These are phyloP conservation scores for Tilletia caries DNA, from an alignment of 1,284 basidiomycete genomes.

Conservation along the genomic window DNA sequence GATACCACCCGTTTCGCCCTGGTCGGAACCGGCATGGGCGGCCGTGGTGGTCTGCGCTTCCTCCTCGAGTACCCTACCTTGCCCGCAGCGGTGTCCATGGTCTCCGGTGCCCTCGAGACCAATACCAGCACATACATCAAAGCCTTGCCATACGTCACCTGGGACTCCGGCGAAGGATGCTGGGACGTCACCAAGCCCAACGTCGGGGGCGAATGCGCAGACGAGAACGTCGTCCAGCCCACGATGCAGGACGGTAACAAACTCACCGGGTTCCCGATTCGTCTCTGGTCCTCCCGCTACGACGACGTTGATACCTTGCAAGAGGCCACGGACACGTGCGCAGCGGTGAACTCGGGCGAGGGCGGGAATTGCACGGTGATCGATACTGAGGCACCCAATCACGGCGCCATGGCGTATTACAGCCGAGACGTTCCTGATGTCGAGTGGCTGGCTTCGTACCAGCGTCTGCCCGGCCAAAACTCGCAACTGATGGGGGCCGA, in stretches of 20 bases:
- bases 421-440: neutral
- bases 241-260: constrained; percentile 5
- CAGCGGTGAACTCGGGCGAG: neutral
- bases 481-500: neutral
- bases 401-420: constrained; percentile 7
- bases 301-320: constrained; percentile 8
- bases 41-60: constrained; percentile 10
- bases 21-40: constrained; percentile 15
- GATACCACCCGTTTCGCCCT: constrained; percentile 14
- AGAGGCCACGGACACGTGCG: constrained; percentile 11
- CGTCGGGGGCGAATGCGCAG: neutral
- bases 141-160: constrained; percentile 6
- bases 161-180: constrained; percentile 15
- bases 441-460: constrained; percentile 7
- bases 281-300: constrained; percentile 6
- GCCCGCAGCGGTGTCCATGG: constrained; percentile 8
- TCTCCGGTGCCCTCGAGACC: constrained; percentile 10
- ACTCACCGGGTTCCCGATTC: constrained; percentile 13
- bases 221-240: constrained; percentile 10
- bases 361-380: constrained; percentile 6
- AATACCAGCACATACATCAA: constrained; percentile 11
- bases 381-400: constrained; percentile 4
- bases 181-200: constrained; percentile 13
- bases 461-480: neutral
- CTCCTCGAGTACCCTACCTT: constrained; percentile 6